Evolutionary conservation across 2,329 filamentous ascomycete genomes (phyloP).

Genomic region (Apiospora aurea): DNA sequence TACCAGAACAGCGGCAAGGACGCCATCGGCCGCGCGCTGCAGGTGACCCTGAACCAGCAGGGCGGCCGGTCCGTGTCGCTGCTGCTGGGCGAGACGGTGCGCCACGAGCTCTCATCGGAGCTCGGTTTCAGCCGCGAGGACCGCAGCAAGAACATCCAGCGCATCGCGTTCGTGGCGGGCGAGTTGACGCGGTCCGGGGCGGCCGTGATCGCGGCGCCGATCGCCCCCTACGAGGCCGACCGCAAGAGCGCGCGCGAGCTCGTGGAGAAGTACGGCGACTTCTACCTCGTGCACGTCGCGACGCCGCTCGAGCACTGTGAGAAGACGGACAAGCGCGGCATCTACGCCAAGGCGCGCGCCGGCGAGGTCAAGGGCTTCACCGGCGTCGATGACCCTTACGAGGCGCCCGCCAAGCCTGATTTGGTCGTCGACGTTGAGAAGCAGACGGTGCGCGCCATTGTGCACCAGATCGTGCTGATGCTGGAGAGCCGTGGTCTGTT

Average conservation of each 20-base stretch:
- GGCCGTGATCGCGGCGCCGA: slow-evolving; percentile 94
- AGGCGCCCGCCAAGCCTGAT: slow-evolving; percentile 81
- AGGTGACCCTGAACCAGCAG: slow-evolving; percentile 98
- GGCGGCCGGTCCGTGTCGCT: slow-evolving; percentile 93
- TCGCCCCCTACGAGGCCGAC: slow-evolving; percentile 87
- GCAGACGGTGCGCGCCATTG: slow-evolving; percentile 88
- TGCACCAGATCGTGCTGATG: slow-evolving; percentile 95
- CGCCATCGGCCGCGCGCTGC: slow-evolving; percentile 91
- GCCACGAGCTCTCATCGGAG: slow-evolving; percentile 90
- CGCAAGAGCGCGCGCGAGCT: slow-evolving; percentile 81
- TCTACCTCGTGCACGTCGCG: slow-evolving; percentile 94
- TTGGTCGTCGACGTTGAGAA: slow-evolving; percentile 85
- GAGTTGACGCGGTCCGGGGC: slow-evolving; percentile 93
- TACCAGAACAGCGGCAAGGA: slow-evolving; percentile 98
- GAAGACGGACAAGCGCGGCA: slow-evolving; percentile 91
- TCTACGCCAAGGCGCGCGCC: slow-evolving; percentile 82
- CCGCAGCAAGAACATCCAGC: slow-evolving; percentile 91
- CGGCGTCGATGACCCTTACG: slow-evolving; percentile 96
- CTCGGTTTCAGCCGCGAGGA: slow-evolving; percentile 94
- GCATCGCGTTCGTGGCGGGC: slow-evolving; percentile 94
- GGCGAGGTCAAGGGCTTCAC: slow-evolving; percentile 99
- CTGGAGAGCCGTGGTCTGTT: slow-evolving; percentile 89
- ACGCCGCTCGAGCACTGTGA: slow-evolving; percentile 92
- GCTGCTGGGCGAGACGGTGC: slow-evolving; percentile 93
- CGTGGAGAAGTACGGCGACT: slow-evolving; percentile 86